Evolutionary conservation across 139 green algal genomes (phyloP).

Genomic region (Coelastrella sp.): DNA sequence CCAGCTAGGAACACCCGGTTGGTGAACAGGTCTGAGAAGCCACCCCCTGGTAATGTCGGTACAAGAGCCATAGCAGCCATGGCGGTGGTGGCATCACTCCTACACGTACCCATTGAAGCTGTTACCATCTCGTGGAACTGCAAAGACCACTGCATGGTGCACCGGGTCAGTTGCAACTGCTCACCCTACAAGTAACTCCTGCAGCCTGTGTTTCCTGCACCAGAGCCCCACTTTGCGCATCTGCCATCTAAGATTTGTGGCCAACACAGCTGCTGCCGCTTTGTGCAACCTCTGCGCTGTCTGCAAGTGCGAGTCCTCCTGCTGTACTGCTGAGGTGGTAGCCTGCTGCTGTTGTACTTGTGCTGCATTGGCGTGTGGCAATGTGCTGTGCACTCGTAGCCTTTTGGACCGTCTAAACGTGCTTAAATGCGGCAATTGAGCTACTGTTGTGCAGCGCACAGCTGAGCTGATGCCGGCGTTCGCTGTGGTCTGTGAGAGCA

Average conservation of each 20-base stretch:
- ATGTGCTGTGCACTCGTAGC: neutral
- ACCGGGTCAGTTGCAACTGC: neutral
- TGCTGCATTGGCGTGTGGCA: neutral
- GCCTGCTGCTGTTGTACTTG: neutral
- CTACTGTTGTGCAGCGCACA: neutral
- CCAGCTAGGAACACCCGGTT: constrained; percentile 92
- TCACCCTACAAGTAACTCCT: constrained; percentile 33
- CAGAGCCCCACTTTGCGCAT: constrained; percentile 7
- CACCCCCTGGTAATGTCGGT: constrained; percentile 54
- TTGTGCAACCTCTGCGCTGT: neutral
- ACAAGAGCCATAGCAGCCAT: constrained; percentile 24
- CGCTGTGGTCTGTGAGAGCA: neutral
- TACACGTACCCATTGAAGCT: too few species aligned
- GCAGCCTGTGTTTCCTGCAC: constrained; percentile 29
- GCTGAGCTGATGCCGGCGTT: neutral
- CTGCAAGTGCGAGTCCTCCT: constrained; percentile 23
- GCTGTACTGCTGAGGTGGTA: constrained; percentile 6
- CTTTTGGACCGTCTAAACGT: neutral
- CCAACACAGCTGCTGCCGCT: neutral
- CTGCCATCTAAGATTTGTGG: constrained; percentile 7
- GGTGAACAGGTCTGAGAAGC: constrained; percentile 62
- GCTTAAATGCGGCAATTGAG: neutral
- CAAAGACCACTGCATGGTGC: too few species aligned
- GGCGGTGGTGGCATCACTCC: neutral
- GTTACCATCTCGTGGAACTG: neutral